Conservation (phyloP, 768 basidiomycete species). For the Tylopilus vinaceipallidus region DNA sequence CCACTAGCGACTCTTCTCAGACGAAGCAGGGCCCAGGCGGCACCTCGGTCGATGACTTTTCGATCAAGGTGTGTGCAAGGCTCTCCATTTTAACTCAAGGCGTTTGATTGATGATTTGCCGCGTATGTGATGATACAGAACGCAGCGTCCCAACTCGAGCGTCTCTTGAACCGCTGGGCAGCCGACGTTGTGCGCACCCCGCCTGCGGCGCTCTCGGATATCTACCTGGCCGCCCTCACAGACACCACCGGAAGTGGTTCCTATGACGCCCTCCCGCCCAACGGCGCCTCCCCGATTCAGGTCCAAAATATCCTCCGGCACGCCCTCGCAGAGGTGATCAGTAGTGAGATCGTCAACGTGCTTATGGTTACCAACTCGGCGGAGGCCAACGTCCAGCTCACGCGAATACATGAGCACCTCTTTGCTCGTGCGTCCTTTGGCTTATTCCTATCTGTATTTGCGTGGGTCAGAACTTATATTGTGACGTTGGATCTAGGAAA, state of each 20-base stretch:
- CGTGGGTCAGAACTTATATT: no score
- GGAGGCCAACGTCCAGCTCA: constrained; percentile 81
- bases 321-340: constrained; percentile 69
- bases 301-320: constrained; percentile 80
- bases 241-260: constrained; percentile 51
- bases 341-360: constrained; percentile 80
- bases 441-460: no score
- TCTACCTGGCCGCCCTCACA: constrained; percentile 57
- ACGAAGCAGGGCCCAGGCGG: constrained; percentile 49
- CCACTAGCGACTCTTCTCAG: constrained; percentile 40
- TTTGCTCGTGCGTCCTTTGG: constrained; percentile 64
- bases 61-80: constrained; percentile 78
- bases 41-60: constrained; percentile 81
- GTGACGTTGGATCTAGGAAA: constrained; percentile 51
- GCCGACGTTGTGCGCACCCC: constrained; percentile 66
- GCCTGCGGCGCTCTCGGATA: constrained; percentile 47
- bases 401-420: constrained; percentile 85
- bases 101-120: no score
- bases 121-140: constrained; percentile 44
- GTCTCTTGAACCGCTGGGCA: constrained; percentile 85
- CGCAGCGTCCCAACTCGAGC: constrained; percentile 77
- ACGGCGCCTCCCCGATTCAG: constrained; percentile 58
- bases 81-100: no score
- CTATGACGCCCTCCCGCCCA: constrained; percentile 41
- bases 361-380: constrained; percentile 82